These are phyloP conservation scores for Secale cereale DNA, from an alignment of 176 grass and related monocot genomes.

Conservation along the genomic window DNA sequence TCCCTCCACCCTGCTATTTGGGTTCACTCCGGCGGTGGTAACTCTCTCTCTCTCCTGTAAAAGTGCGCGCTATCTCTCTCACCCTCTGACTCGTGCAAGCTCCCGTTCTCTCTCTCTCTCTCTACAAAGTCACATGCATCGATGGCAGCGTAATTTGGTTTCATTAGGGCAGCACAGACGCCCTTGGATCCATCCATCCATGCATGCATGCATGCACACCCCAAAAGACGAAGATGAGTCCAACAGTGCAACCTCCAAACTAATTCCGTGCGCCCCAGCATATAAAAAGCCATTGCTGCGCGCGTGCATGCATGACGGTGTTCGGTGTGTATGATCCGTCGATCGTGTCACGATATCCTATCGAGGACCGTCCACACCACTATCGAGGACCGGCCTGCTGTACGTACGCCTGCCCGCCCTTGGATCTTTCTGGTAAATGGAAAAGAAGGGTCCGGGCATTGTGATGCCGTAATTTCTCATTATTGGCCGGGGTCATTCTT, in stretches of 20 bases:
- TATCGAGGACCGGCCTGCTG: background rate
- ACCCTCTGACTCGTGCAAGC: background rate
- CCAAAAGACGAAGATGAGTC: background rate
- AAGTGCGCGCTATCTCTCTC: background rate
- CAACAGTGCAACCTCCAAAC: background rate
- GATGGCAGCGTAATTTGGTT: background rate
- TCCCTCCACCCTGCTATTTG: background rate
- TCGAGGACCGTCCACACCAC: background rate
- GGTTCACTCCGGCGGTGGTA: background rate
- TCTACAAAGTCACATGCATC: conserved; percentile 16
- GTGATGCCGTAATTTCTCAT: background rate
- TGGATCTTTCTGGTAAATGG: conserved; percentile 44
- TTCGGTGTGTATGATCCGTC: background rate
- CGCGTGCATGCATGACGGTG: background rate
- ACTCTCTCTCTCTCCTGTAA: background rate
- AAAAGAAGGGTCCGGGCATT: background rate
- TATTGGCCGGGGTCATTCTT: background rate
- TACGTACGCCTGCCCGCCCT: background rate
- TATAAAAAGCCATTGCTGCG: background rate
- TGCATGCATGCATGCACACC: background rate
- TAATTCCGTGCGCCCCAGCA: background rate
- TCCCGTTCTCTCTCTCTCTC: background rate
- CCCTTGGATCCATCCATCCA: background rate
- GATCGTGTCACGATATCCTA: background rate
- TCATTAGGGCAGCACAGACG: conserved; percentile 14